These are phyloP conservation scores for Aspergillus hiratsukae DNA, from an alignment of 2,329 filamentous ascomycete species.

Conservation along the genomic window DNA sequence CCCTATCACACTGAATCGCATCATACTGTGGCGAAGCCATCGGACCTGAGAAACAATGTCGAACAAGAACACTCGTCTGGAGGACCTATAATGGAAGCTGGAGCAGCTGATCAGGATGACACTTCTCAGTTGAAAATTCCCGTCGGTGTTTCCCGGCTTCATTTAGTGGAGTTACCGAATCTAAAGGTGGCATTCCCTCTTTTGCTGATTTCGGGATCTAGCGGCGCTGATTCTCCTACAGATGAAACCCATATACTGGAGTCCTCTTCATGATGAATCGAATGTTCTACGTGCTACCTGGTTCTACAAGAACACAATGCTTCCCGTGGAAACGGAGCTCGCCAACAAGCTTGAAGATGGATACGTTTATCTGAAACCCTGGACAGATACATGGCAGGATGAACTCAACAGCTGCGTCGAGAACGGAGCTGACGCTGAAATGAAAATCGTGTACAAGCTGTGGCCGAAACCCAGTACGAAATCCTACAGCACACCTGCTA, in stretches of 20 bases:
- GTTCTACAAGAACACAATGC: conserved; percentile 97
- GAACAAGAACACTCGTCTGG: conserved; percentile 16
- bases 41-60: conserved; percentile 23
- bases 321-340: conserved; percentile 76
- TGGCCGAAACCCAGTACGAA: conserved; percentile 62
- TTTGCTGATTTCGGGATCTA: not conserved
- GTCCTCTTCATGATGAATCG: conserved; percentile 82
- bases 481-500: conserved; percentile 29
- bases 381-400: conserved; percentile 88
- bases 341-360: conserved; percentile 92
- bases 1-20: conserved; percentile 11
- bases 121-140: conserved; percentile 58
- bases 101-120: conserved; percentile 22
- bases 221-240: conserved; percentile 34
- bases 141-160: conserved; percentile 84
- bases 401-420: conserved; percentile 87
- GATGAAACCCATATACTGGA: conserved; percentile 99
- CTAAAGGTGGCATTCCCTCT: conserved; percentile 41
- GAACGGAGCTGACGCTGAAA: conserved; percentile 82
- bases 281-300: conserved; percentile 82
- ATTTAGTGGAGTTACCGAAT: conserved; percentile 77
- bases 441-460: conserved; percentile 79
- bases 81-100: conserved; percentile 8
- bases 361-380: conserved; percentile 78
- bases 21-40: conserved; percentile 21